These are phyloP conservation scores for Wallacemonas sp. DNA, from an alignment of 208 protist genomes.

Conservation along the genomic window DNA sequence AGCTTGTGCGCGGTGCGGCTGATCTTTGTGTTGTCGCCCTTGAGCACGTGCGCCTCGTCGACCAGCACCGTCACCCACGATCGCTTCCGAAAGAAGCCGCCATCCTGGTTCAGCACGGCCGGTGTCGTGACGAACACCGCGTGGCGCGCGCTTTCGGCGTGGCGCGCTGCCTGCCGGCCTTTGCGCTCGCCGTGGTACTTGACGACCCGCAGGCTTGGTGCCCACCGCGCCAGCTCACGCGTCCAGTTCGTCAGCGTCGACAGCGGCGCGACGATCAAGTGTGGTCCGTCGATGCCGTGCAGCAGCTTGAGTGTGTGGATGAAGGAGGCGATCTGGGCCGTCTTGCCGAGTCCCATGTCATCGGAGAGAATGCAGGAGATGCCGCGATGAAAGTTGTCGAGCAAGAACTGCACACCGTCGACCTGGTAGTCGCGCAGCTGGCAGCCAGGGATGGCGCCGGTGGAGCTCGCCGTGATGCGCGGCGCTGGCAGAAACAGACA, in stretches of 20 bases:
- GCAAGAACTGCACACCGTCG: constrained; percentile 96
- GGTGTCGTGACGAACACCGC: constrained; percentile 96
- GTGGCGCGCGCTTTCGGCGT: constrained; percentile 37
- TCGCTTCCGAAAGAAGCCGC: constrained; percentile 80
- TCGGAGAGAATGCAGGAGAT: constrained; percentile 94
- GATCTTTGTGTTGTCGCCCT: constrained; percentile 73
- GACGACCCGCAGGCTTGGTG: constrained; percentile 88
- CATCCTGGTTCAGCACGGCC: constrained; percentile 88
- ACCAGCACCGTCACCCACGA: constrained; percentile 93
- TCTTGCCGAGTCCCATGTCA: constrained; percentile 99
- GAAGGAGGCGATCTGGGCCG: constrained; percentile 94
- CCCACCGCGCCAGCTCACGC: constrained; percentile 88
- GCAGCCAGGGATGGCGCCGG: constrained; percentile 44
- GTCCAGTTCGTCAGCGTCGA: constrained; percentile 95
- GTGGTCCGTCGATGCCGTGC: constrained; percentile 89
- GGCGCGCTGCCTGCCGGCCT: constrained; percentile 32
- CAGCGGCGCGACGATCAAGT: constrained; percentile 95
- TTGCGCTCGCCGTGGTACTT: constrained; percentile 91
- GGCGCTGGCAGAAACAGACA: constrained; percentile 48
- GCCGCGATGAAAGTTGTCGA: constrained; percentile 80
- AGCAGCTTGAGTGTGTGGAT: constrained; percentile 75
- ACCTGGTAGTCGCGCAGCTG: constrained; percentile 94
- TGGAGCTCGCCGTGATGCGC: constrained; percentile 19
- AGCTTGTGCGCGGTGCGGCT: constrained; percentile 68
- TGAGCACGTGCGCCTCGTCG: constrained; percentile 98